phyloP scores from a whole-genome alignment of 345 rosid genomes.

The Kandelia obovata region DNA sequence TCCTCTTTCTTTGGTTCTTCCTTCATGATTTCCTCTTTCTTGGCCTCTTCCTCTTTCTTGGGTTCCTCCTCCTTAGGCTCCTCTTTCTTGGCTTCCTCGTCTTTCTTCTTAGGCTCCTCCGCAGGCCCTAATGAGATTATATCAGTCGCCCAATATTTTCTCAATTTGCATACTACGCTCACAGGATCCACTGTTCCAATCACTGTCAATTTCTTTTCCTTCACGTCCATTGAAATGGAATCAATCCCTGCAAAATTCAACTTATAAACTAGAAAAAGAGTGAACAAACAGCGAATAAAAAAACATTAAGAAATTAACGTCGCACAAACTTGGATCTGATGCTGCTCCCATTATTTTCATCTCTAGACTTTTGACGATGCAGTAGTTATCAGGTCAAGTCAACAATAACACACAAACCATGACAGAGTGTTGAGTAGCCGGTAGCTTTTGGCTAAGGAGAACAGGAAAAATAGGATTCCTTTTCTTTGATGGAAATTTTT shows the following conservation, averaged over 20 bases:
- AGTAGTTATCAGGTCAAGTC: too few species aligned
- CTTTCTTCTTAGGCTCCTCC: slow-evolving; percentile 45
- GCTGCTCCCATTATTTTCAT: too few species aligned
- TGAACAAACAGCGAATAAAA: neutral
- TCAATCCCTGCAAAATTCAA: slow-evolving; percentile 55
- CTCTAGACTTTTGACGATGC: too few species aligned
- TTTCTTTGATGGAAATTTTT: too few species aligned
- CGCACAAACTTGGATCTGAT: too few species aligned
- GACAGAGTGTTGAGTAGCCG: too few species aligned
- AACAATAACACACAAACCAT: too few species aligned
- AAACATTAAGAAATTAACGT: too few species aligned
- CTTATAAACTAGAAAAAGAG: neutral
- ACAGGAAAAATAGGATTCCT: too few species aligned
- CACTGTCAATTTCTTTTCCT: slow-evolving; percentile 67
- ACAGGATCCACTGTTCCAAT: slow-evolving; percentile 75
- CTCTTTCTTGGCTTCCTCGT: too few species aligned
- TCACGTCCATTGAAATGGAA: slow-evolving; percentile 78
- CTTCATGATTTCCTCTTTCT: slow-evolving; percentile 38
- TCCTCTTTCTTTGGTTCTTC: slow-evolving; percentile 24
- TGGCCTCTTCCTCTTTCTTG: slow-evolving; percentile 37
- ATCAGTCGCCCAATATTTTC: slow-evolving; percentile 74
- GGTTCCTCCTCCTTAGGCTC: slow-evolving; percentile 18
- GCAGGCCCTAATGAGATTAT: slow-evolving; percentile 78
- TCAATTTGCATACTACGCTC: slow-evolving; percentile 60
- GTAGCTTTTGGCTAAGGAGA: too few species aligned